A percentile compares a stretch with the other conserved stretches of the same genome.
phyloP scores from a whole-genome alignment of 2,329 filamentous ascomycete genomes.

The Xylariales sp. region DNA sequence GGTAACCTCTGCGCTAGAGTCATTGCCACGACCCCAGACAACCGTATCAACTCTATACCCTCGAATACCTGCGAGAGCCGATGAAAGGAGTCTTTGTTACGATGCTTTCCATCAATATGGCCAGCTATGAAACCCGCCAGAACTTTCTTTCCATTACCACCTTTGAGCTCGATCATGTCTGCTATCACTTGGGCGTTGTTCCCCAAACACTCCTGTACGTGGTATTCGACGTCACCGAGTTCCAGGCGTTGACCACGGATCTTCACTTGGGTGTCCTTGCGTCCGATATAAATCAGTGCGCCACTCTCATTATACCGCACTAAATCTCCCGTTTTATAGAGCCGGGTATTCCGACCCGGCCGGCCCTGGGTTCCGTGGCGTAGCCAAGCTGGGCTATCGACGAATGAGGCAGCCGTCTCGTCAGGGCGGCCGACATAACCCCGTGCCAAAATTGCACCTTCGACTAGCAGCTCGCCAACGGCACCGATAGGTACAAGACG shows the following conservation, averaged over 20 bases:
- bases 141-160: too few relatives aligned
- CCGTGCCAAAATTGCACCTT: slow-evolving; percentile 34
- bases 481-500: slow-evolving; percentile 13
- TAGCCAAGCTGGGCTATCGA: slow-evolving; percentile 33
- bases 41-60: too few relatives aligned
- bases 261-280: slow-evolving; percentile 7
- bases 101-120: too few relatives aligned
- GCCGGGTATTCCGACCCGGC: slow-evolving; percentile 16
- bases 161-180: too few relatives aligned
- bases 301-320: slow-evolving; percentile 28
- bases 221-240: slow-evolving; percentile 5
- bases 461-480: slow-evolving; percentile 18
- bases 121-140: too few relatives aligned
- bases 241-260: slow-evolving; percentile 5
- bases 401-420: slow-evolving; percentile 37
- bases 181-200: too few relatives aligned
- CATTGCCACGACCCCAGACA: not conserved
- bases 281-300: slow-evolving; percentile 17
- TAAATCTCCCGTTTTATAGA: slow-evolving; percentile 37
- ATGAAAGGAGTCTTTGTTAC: too few relatives aligned
- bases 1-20: not conserved
- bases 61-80: too few relatives aligned
- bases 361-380: slow-evolving; percentile 1
- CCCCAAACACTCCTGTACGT: too few relatives aligned
- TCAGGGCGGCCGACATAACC: slow-evolving; percentile 39